A percentile compares a stretch with the other conserved stretches of the same genome.
Evolutionary conservation across 306 rosid species (phyloP).

Genomic region (Medicago lupulina): DNA sequence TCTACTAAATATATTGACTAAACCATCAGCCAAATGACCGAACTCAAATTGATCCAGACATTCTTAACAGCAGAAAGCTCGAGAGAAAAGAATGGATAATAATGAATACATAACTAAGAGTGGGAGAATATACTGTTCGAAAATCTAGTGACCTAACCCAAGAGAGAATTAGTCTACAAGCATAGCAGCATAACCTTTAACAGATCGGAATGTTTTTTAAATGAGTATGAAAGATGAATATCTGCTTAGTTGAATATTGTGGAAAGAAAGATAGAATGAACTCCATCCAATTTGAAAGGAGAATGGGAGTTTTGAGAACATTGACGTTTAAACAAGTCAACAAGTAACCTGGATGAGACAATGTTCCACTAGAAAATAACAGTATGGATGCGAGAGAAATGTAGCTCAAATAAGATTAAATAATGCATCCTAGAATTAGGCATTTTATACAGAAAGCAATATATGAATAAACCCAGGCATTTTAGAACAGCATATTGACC

Average conservation of each 20-base stretch:
- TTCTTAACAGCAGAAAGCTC: slow-evolving; percentile 12
- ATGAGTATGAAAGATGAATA: slow-evolving; percentile 15
- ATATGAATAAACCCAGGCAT: slow-evolving; percentile 15
- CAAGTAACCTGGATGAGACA: slow-evolving; percentile 8
- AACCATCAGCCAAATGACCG: slow-evolving; percentile 3
- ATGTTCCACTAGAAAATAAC: not conserved
- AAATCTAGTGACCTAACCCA: slow-evolving; percentile 18
- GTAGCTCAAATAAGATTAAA: slow-evolving; percentile 8
- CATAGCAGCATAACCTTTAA: not conserved
- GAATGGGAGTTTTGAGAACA: slow-evolving; percentile 18
- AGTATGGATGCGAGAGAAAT: slow-evolving; percentile 6
- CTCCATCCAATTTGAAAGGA: not conserved
- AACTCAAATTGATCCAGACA: slow-evolving; percentile 30
- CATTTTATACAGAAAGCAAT: slow-evolving; percentile 22
- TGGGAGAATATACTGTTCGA: not conserved
- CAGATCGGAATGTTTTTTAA: not conserved
- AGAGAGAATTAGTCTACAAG: slow-evolving; percentile 14
- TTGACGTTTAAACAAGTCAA: not conserved
- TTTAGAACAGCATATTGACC: slow-evolving; percentile 18
- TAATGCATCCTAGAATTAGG: slow-evolving; percentile 18
- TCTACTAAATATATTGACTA: slow-evolving; percentile 4
- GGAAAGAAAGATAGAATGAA: not conserved
- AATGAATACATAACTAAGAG: not conserved
- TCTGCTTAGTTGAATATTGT: not conserved
- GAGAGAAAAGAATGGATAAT: slow-evolving; percentile 20